phyloP scores from a whole-genome alignment of 768 basidiomycete genomes.

The Phaeotremella fagi region DNA sequence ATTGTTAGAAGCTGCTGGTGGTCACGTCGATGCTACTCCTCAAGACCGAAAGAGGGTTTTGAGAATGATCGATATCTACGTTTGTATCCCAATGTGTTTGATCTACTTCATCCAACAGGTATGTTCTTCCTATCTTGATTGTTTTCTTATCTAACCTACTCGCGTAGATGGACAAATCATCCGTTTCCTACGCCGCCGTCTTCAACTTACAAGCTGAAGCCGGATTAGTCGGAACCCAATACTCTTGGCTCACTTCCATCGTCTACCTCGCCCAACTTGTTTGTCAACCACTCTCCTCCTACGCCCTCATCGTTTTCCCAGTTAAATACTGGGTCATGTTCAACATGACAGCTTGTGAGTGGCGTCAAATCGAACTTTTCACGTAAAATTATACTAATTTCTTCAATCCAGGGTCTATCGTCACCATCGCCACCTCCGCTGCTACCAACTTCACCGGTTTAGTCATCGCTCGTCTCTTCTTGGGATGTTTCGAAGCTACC shows the following conservation, averaged over 20 bases:
- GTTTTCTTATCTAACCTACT: neutral
- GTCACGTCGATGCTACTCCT: slow-evolving; percentile 19
- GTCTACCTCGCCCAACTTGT: slow-evolving; percentile 37
- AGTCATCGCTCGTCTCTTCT: slow-evolving; percentile 51
- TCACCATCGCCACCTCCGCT: too few relatives aligned
- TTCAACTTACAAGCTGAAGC: slow-evolving; percentile 49
- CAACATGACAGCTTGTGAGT: slow-evolving; percentile 31
- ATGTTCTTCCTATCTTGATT: neutral
- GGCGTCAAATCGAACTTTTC: too few relatives aligned
- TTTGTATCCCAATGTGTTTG: slow-evolving; percentile 26
- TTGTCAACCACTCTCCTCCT: slow-evolving; percentile 34
- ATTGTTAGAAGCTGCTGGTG: slow-evolving; percentile 19
- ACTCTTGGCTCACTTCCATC: slow-evolving; percentile 53
- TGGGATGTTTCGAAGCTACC: slow-evolving; percentile 54
- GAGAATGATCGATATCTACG: slow-evolving; percentile 29
- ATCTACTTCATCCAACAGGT: slow-evolving; percentile 27
- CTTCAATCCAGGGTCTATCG: too few relatives aligned
- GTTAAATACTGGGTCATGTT: slow-evolving; percentile 45
- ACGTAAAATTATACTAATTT: too few relatives aligned
- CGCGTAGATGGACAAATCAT: slow-evolving; percentile 2
- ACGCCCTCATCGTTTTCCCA: slow-evolving; percentile 40
- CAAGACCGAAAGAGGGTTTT: slow-evolving; percentile 27
- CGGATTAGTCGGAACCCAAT: slow-evolving; percentile 48
- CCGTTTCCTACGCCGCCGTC: slow-evolving; percentile 41
- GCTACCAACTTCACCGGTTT: slow-evolving; percentile 48